phyloP scores from a whole-genome alignment of 441 rosid genomes.

The Adansonia grandidieri region DNA sequence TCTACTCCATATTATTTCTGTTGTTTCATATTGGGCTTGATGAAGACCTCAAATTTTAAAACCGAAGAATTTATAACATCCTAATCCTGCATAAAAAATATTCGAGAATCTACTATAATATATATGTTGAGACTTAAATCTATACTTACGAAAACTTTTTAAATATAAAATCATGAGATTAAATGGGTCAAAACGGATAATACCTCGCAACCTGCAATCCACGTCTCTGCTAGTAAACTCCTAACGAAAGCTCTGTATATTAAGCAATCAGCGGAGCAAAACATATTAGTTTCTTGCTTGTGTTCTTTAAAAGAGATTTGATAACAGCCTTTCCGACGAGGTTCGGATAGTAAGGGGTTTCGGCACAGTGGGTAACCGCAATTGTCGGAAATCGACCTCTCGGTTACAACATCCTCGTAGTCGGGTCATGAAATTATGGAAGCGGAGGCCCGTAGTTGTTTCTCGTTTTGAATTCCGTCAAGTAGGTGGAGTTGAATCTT shows the following conservation, averaged over 20 bases:
- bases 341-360: conserved; percentile 51
- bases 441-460: conserved; percentile 63
- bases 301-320: conserved; percentile 75
- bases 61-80: no score
- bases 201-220: conserved; percentile 1
- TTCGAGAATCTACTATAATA: no score
- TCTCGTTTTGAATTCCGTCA: conserved; percentile 60
- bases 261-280: conserved; percentile 66
- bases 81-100: no score
- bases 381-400: conserved; percentile 58
- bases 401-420: conserved; percentile 74
- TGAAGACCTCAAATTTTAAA: no score
- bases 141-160: no score
- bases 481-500: conserved; percentile 61
- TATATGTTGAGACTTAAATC: no score
- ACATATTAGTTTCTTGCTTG: conserved; percentile 60
- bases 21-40: no score
- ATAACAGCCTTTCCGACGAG: conserved; percentile 57
- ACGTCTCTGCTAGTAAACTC: conserved; percentile 60
- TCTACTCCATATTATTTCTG: no score
- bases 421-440: conserved; percentile 60
- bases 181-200: no score
- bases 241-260: conserved; percentile 53
- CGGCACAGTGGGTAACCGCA: conserved; percentile 87
- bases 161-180: no score